Evolutionary conservation across 2,329 filamentous ascomycete genomes (phyloP).

Genomic region (Aspergillus amoenus): DNA sequence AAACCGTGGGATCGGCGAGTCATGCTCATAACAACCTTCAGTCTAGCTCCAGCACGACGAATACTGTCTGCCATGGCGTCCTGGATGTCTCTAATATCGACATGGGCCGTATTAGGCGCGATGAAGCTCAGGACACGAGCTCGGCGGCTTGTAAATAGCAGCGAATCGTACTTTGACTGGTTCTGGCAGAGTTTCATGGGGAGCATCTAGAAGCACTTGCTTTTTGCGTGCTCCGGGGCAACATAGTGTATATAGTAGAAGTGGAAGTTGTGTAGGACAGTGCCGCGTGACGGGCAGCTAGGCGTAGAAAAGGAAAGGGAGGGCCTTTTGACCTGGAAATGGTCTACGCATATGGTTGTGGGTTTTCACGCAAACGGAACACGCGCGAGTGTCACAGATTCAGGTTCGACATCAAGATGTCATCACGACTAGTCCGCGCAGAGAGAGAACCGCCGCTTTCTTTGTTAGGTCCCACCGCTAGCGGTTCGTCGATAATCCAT

Average conservation of each 20-base stretch:
- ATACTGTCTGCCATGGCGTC: slow-evolving; percentile 30
- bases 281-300: slow-evolving; percentile 28
- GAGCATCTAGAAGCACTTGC: slow-evolving; percentile 15
- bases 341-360: slow-evolving; percentile 14
- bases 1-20: slow-evolving; percentile 24
- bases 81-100: slow-evolving; percentile 14
- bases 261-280: slow-evolving; percentile 15
- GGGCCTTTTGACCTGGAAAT: slow-evolving; percentile 33
- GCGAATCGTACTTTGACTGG: slow-evolving; percentile 9
- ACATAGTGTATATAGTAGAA: slow-evolving; percentile 27
- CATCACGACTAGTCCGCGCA: slow-evolving; percentile 35
- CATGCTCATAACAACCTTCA: slow-evolving; percentile 31
- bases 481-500: neutral
- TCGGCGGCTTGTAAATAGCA: slow-evolving; percentile 10
- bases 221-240: slow-evolving; percentile 16
- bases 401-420: slow-evolving; percentile 12
- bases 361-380: slow-evolving; percentile 26
- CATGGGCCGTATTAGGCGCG: slow-evolving; percentile 14
- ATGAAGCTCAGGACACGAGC: slow-evolving; percentile 3
- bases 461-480: slow-evolving; percentile 1
- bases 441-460: neutral
- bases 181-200: slow-evolving; percentile 16
- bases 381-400: slow-evolving; percentile 31
- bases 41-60: slow-evolving; percentile 29
- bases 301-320: slow-evolving; percentile 8